Percentiles rank a stretch among this genome's conserved stretches.
Conservation (phyloP, 2,329 filamentous ascomycete genomes). For the Coniochaeta sp. region DNA sequence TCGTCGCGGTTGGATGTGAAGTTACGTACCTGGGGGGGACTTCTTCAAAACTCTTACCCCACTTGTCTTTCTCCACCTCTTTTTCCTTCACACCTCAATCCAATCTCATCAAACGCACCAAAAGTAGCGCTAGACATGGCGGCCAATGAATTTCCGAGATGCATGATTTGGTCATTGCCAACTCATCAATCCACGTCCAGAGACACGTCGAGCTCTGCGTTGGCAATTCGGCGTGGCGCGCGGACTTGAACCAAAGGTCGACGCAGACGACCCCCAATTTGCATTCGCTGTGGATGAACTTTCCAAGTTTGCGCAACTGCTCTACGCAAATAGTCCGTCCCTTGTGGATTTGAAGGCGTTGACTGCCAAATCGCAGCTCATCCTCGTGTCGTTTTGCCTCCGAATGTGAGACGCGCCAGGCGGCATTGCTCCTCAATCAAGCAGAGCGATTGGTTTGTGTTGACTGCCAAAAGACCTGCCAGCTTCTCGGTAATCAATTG, state of each 20-base stretch:
- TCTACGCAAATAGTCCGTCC: too few species aligned
- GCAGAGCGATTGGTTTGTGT: not conserved
- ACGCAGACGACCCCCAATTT: not conserved
- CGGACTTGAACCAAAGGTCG: not conserved
- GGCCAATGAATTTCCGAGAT: not conserved
- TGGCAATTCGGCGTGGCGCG: not conserved
- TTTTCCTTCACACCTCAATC: not conserved
- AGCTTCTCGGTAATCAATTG: not conserved
- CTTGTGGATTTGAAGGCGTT: not conserved
- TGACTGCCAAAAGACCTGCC: not conserved
- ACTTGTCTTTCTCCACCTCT: not conserved
- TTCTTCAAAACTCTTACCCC: not conserved
- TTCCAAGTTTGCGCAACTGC: not conserved
- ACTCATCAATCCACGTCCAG: not conserved
- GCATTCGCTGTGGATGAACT: not conserved
- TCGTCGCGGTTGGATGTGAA: not conserved
- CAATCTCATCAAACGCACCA: not conserved
- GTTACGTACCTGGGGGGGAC: not conserved
- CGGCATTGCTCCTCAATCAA: not conserved
- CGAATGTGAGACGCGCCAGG: not conserved
- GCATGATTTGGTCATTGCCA: constrained; percentile 2
- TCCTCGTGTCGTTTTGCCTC: not conserved
- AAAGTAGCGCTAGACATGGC: not conserved
- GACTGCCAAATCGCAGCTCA: not conserved
- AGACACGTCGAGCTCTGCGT: not conserved